phyloP scores from a whole-genome alignment of 305 asterid species.

The Fraxinus latifolia region DNA sequence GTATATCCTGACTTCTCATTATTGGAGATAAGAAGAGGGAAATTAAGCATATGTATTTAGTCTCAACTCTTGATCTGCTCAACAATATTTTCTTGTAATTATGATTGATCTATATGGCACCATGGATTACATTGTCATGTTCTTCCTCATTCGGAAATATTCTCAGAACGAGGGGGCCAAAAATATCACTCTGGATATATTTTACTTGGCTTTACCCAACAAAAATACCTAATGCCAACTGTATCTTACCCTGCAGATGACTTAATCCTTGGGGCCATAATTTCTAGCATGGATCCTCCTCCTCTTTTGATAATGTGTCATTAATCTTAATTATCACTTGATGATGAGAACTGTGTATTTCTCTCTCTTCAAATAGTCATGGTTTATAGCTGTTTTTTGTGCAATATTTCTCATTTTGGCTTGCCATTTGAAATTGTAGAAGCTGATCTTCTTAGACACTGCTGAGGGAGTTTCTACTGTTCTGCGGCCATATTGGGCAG shows the following conservation, averaged over 20 bases:
- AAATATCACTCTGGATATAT: background rate
- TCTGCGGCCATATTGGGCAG: conserved; percentile 87
- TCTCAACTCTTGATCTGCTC: background rate
- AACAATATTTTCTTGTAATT: background rate
- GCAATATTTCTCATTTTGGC: conserved; percentile 18
- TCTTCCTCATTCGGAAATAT: background rate
- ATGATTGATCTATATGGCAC: background rate
- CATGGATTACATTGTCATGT: background rate
- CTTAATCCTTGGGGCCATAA: background rate
- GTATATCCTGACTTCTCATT: background rate
- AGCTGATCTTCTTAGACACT: conserved; percentile 79
- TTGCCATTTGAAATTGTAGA: conserved; percentile 45
- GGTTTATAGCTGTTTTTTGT: background rate
- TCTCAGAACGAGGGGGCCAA: background rate
- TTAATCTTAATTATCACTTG: background rate
- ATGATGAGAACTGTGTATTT: background rate
- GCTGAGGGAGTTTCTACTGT: conserved; percentile 69
- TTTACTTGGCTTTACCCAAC: background rate
- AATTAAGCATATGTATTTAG: background rate
- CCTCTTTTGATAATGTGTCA: background rate
- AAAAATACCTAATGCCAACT: background rate
- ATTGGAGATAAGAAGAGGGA: background rate
- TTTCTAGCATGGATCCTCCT: background rate
- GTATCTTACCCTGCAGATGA: background rate
- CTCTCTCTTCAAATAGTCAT: background rate